These are phyloP conservation scores for Rhododendron ovatum DNA, from an alignment of 148 eudicot species.

Conservation along the genomic window DNA sequence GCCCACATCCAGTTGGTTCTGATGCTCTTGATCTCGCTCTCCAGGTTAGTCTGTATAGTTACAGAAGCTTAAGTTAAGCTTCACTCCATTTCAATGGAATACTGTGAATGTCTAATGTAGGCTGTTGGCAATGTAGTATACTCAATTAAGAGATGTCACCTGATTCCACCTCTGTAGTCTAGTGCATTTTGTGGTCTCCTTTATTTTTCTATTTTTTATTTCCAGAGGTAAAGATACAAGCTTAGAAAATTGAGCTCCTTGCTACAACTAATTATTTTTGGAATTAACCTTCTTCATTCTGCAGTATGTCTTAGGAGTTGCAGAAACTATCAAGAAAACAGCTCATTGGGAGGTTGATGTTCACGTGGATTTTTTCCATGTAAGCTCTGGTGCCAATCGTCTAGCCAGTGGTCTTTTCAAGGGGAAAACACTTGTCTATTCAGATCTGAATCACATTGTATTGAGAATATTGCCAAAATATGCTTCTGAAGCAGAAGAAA, in stretches of 20 bases:
- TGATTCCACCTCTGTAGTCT: background rate
- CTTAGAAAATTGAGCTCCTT: background rate
- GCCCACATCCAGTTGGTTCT: slow-evolving; percentile 91
- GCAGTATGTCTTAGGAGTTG: slow-evolving; percentile 66
- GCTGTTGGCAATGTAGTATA: background rate
- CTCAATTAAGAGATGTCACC: background rate
- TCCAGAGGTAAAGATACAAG: background rate
- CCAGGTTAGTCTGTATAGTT: slow-evolving; percentile 37
- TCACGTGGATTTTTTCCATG: slow-evolving; percentile 79
- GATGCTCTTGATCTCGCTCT: slow-evolving; percentile 66
- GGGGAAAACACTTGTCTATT: slow-evolving; percentile 75
- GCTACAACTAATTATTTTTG: background rate
- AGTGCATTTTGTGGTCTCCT: background rate
- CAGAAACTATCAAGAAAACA: slow-evolving; percentile 60
- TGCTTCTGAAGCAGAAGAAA: slow-evolving; percentile 62
- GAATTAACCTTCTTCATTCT: slow-evolving; percentile 9
- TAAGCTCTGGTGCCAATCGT: slow-evolving; percentile 66
- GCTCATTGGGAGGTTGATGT: slow-evolving; percentile 96
- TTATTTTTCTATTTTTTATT: background rate
- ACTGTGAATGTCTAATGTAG: too few relatives aligned
- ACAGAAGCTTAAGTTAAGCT: background rate
- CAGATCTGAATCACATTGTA: slow-evolving; percentile 78
- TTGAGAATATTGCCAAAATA: slow-evolving; percentile 78
- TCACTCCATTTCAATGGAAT: background rate
- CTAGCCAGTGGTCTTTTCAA: slow-evolving; percentile 67